Base-by-base conservation (phyloP, 495 filamentous ascomycete genomes). In the Talaromyces trachyspermus region DNA sequence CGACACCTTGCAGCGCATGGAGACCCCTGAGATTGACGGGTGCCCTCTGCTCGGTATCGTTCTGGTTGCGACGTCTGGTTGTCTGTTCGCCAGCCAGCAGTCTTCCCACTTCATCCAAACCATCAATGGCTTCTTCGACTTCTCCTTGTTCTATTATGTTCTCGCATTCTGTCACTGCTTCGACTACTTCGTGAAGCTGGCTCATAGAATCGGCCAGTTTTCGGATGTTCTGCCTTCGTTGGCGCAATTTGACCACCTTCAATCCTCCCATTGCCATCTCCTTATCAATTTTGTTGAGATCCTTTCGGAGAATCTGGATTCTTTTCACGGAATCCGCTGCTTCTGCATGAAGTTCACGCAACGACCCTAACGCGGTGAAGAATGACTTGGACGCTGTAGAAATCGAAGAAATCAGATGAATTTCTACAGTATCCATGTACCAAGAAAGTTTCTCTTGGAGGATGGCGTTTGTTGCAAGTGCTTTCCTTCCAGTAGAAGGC, bases 341-440 rank as follows among this genome's bases (percentile, higher is more conserved):
- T 63, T 99, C 92, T 0, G 84, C 80, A 60, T 97, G 90, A 23
- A 99, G 69, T 55, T 96, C 89, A 45, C 84, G 78, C 36, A 99
- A 73, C 1, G 89, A 95, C 3, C 94, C 91, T 9, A 99, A 68
- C 0, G 94, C 92, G 0, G 88, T 91, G 58, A 99, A 99, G 69
- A 99, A 99, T 0, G 90, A 95, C 6, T 86, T 87, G 1, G 90
- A 95, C 1, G 94, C 92, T 0, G 84, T 89, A 2, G 91, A 95
- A 17, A 99, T 97, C 0, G 89, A 95, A 2, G 86, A 89, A 48
- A 99, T 97, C 7, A 99, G 75, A 60, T 99, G 92, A 42, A 97
- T 87, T 58, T 99, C 92, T 15, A 99, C 86, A 0, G 94, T 99
- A 60, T 99, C 92, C 92, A 99, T 96, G 56, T 99, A 99, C 92